phyloP scores from a whole-genome alignment of 2,329 filamentous ascomycete species.

The Aspergillus oerlinghausenensis region DNA sequence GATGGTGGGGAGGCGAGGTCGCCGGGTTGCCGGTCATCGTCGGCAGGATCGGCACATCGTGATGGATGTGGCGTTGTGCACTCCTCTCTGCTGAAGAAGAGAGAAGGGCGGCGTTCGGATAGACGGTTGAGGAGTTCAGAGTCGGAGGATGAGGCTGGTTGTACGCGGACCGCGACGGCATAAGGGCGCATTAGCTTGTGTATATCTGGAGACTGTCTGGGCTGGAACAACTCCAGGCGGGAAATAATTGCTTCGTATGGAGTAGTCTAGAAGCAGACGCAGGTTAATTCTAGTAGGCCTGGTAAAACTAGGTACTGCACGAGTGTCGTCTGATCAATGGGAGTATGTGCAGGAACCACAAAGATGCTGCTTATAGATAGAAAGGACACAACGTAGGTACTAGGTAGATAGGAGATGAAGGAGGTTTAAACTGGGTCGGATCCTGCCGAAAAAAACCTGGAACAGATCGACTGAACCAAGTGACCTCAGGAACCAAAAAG shows the following conservation, averaged over 20 bases:
- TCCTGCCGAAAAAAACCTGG: slow-evolving; percentile 4
- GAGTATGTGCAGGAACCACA: not conserved
- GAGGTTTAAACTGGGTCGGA: not conserved
- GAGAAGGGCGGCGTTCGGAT: slow-evolving; percentile 15
- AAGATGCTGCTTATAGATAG: not conserved
- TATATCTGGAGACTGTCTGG: not conserved
- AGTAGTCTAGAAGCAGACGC: not conserved
- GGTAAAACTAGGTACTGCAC: not conserved
- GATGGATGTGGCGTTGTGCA: slow-evolving; percentile 17
- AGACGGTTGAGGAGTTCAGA: slow-evolving; percentile 17
- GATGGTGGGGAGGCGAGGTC: slow-evolving; percentile 18
- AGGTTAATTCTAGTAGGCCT: not conserved
- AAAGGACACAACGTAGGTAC: not conserved
- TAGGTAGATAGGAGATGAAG: not conserved
- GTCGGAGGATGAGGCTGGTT: slow-evolving; percentile 25
- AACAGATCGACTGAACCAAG: not conserved
- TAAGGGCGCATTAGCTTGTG: slow-evolving; percentile 28
- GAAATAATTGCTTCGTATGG: not conserved
- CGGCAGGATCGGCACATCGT: slow-evolving; percentile 22
- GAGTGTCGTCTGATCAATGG: not conserved
- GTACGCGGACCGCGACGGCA: slow-evolving; percentile 34
- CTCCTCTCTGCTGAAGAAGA: slow-evolving; percentile 15
- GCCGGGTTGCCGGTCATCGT: slow-evolving; percentile 17
- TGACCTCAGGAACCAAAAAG: not conserved
- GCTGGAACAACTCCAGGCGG: not conserved